These are phyloP conservation scores for Isatis tinctoria DNA, from an alignment of 345 rosid genomes.

Conservation along the genomic window DNA sequence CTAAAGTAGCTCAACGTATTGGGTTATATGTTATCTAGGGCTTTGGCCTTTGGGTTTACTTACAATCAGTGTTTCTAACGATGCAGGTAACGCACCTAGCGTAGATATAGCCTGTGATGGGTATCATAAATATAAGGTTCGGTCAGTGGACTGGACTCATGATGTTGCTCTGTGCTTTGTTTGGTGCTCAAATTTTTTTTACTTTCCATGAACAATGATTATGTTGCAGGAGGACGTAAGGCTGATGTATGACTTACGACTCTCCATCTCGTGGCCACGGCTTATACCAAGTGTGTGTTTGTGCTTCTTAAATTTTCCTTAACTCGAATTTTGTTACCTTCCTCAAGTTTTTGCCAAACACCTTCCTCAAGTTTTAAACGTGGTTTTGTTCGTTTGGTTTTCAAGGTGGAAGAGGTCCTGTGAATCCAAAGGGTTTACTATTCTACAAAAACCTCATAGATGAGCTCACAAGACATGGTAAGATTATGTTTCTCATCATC, in stretches of 20 bases:
- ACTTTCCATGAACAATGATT: background rate
- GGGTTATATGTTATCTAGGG: background rate
- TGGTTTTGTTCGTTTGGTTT: background rate
- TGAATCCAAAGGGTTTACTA: conserved; percentile 48
- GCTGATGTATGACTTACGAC: conserved; percentile 58
- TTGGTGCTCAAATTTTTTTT: background rate
- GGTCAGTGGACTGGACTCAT: background rate
- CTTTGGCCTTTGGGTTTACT: background rate
- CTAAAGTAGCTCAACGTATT: background rate
- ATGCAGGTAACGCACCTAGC: conserved; percentile 23
- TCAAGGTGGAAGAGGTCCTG: conserved; percentile 57
- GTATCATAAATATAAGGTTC: conserved; percentile 60
- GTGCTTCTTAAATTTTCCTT: background rate
- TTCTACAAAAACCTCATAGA: conserved; percentile 49
- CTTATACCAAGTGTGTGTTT: conserved; percentile 52
- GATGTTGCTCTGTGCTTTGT: background rate
- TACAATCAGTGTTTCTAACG: background rate
- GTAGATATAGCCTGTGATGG: conserved; percentile 47
- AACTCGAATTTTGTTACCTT: background rate
- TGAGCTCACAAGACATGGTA: conserved; percentile 46
- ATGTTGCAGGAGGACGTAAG: conserved; percentile 56
- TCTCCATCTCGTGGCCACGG: conserved; percentile 78
- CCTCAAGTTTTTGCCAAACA: background rate
- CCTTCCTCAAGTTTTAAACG: too few species aligned
- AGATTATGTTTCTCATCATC: background rate